phyloP scores from a whole-genome alignment of 2,329 filamentous ascomycete genomes.

The Colletotrichum filicis region DNA sequence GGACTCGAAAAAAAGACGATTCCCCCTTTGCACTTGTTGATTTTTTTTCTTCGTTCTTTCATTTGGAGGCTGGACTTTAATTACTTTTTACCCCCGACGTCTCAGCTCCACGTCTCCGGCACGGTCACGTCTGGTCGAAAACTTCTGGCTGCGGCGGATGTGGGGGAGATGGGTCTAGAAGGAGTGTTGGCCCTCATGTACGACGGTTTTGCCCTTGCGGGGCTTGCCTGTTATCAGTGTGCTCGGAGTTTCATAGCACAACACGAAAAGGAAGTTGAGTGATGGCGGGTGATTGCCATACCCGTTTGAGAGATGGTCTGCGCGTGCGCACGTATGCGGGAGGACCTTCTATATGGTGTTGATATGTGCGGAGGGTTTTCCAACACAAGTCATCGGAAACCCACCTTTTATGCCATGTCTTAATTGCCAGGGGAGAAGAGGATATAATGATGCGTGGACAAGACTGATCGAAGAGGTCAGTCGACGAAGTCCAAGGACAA shows the following conservation, averaged over 20 bases:
- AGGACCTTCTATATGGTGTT: conserved; percentile 1
- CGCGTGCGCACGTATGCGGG: neutral
- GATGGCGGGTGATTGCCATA: conserved; percentile 20
- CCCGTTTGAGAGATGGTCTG: conserved; percentile 18
- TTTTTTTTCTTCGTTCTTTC: conserved; percentile 32
- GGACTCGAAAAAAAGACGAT: conserved; percentile 36
- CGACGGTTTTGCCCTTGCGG: neutral
- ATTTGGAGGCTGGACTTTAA: conserved; percentile 23
- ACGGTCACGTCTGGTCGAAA: neutral
- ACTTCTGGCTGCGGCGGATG: conserved; percentile 12
- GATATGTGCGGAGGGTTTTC: neutral
- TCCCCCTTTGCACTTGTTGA: conserved; percentile 37
- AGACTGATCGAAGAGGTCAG: neutral
- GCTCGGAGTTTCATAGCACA: conserved; percentile 30
- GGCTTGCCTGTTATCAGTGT: conserved; percentile 12
- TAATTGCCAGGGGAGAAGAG: neutral
- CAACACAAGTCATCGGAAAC: neutral
- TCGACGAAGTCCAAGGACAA: neutral
- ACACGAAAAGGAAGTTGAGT: conserved; percentile 34
- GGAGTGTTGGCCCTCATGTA: neutral
- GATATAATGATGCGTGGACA: conserved; percentile 6
- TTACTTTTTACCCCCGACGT: neutral
- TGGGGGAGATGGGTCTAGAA: neutral
- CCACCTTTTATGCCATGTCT: neutral
- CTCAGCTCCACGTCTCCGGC: neutral